Conservation (phyloP, 805 yeast genomes). For the Jamesozyma spencerorum region DNA sequence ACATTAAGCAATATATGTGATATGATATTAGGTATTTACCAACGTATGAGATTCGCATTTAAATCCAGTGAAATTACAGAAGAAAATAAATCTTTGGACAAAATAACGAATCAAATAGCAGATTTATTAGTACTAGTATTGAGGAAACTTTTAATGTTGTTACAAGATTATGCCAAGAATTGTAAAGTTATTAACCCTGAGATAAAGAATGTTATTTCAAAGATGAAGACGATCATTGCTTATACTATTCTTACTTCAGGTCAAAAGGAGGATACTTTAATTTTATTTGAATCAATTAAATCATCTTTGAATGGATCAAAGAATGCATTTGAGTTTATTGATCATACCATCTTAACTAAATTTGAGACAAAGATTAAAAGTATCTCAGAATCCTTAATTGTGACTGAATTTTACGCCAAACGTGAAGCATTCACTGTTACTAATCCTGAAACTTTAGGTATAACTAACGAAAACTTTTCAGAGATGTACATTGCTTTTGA, state of each 20-base stretch:
- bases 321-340: constrained; percentile 17
- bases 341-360: constrained; percentile 9
- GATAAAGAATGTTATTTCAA: constrained; percentile 11
- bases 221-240: constrained; percentile 14
- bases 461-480: constrained; percentile 16
- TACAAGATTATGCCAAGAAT: constrained; percentile 26
- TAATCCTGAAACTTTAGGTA: constrained; percentile 16
- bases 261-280: not conserved
- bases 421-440: constrained; percentile 14
- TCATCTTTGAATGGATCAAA: not conserved
- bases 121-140: constrained; percentile 13
- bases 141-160: constrained; percentile 21
- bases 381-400: constrained; percentile 27
- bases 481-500: constrained; percentile 13
- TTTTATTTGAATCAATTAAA: constrained; percentile 2
- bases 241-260: constrained; percentile 12
- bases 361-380: constrained; percentile 15
- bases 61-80: not conserved
- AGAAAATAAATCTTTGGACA: not conserved
- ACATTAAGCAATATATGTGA: constrained; percentile 18
- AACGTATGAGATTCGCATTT: constrained; percentile 13
- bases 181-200: constrained; percentile 17
- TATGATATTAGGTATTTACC: constrained; percentile 21
- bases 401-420: constrained; percentile 21
- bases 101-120: constrained; percentile 9